Percentiles rank a stretch among this genome's conserved stretches.
Conservation (phyloP, 2,329 filamentous ascomycete genomes). For the Tolypocladium capitatum region DNA sequence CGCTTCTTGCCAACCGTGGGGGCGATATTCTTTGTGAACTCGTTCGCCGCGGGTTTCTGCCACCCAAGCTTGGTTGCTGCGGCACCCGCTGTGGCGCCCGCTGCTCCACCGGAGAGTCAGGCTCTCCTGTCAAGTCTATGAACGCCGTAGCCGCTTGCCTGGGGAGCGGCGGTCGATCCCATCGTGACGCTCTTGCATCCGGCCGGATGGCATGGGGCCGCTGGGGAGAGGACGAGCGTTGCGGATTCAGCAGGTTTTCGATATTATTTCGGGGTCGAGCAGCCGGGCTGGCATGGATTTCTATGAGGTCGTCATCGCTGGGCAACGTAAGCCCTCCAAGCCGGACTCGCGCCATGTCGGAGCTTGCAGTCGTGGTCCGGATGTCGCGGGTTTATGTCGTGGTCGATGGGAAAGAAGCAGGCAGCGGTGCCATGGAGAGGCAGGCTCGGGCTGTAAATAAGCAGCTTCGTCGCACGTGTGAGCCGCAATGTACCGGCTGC, state of each 20-base stretch:
- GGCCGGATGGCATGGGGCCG: neutral
- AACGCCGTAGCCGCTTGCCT: conserved; percentile 15
- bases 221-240: neutral
- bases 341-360: conserved; percentile 7
- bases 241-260: conserved; percentile 4
- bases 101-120: conserved; percentile 30
- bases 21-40: conserved; percentile 26
- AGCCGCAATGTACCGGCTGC: neutral
- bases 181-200: neutral
- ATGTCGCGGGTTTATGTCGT: neutral
- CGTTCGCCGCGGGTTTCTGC: conserved; percentile 27
- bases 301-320: conserved; percentile 22
- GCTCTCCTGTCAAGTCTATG: conserved; percentile 38
- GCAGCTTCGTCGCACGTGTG: neutral
- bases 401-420: neutral
- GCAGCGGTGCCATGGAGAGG: neutral
- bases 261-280: conserved; percentile 1
- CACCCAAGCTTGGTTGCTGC: conserved; percentile 8
- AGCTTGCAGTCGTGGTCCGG: neutral
- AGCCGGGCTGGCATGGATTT: conserved; percentile 13
- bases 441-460: neutral
- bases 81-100: conserved; percentile 18
- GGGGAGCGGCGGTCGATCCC: neutral
- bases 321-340: conserved; percentile 4
- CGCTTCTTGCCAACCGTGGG: conserved; percentile 29